Conservation (phyloP, 495 filamentous ascomycete genomes). For the Poronia punctata region DNA sequence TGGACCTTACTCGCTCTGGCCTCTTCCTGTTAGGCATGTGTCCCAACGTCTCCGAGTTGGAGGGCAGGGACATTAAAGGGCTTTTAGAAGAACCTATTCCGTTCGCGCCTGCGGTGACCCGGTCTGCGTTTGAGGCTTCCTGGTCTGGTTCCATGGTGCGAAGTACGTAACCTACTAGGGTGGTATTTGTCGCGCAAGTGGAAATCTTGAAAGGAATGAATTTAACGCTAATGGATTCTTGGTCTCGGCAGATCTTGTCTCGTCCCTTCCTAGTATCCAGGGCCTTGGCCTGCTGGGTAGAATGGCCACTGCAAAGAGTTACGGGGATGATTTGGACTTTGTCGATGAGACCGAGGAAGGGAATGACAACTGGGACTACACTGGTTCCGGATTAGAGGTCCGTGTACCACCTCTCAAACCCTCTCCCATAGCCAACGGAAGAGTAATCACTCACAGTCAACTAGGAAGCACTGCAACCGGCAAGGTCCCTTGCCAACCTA, state of each 20-base stretch:
- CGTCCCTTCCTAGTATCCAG: background rate
- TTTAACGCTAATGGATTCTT: too few species aligned
- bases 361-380: background rate
- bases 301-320: background rate
- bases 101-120: background rate
- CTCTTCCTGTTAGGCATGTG: conserved; percentile 1
- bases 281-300: background rate
- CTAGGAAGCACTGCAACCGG: conserved; percentile 1
- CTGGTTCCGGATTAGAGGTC: background rate
- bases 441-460: background rate
- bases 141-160: background rate
- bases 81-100: background rate
- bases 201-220: too few species aligned
- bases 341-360: background rate
- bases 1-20: background rate
- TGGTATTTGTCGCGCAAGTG: background rate
- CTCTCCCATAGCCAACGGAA: background rate
- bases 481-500: background rate
- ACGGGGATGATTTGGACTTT: background rate
- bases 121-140: background rate
- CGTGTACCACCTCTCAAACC: background rate
- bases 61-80: background rate
- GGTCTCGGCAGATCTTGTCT: background rate
- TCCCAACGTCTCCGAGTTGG: background rate
- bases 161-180: background rate